These are phyloP conservation scores for Fusarium protoensiforme DNA, from an alignment of 2,329 filamentous ascomycete genomes.

Conservation along the genomic window DNA sequence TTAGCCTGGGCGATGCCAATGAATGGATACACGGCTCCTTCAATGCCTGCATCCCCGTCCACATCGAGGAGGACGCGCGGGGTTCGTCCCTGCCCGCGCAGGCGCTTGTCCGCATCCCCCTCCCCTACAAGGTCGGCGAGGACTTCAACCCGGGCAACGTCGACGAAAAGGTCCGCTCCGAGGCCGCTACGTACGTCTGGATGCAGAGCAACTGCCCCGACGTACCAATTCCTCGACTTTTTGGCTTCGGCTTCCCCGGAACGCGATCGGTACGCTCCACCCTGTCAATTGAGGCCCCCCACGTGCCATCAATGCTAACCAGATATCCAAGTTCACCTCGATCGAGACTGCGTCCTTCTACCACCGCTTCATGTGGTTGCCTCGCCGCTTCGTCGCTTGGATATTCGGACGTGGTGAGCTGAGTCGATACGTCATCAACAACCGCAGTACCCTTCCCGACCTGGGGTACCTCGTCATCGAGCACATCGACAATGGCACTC, in stretches of 20 bases:
- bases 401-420: neutral
- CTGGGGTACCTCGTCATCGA: constrained; percentile 17
- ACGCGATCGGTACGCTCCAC: constrained; percentile 11
- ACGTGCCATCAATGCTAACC: neutral
- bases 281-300: neutral
- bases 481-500: constrained; percentile 14
- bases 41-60: constrained; percentile 50
- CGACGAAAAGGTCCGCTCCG: constrained; percentile 53
- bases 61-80: constrained; percentile 3
- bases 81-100: neutral
- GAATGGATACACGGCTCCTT: constrained; percentile 49
- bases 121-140: constrained; percentile 53
- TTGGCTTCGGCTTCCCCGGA: constrained; percentile 34
- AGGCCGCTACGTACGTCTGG: constrained; percentile 37
- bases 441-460: constrained; percentile 1
- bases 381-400: neutral
- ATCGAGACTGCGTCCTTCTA: constrained; percentile 5
- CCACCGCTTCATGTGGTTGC: constrained; percentile 5
- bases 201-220: constrained; percentile 38
- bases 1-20: constrained; percentile 8
- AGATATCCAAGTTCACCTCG: constrained; percentile 2
- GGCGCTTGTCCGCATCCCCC: constrained; percentile 43
- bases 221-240: constrained; percentile 33
- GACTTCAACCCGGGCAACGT: constrained; percentile 49
- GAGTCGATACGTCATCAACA: constrained; percentile 2